phyloP scores from a whole-genome alignment of 2,329 filamentous ascomycete species.

The Neonectria magnoliae region DNA sequence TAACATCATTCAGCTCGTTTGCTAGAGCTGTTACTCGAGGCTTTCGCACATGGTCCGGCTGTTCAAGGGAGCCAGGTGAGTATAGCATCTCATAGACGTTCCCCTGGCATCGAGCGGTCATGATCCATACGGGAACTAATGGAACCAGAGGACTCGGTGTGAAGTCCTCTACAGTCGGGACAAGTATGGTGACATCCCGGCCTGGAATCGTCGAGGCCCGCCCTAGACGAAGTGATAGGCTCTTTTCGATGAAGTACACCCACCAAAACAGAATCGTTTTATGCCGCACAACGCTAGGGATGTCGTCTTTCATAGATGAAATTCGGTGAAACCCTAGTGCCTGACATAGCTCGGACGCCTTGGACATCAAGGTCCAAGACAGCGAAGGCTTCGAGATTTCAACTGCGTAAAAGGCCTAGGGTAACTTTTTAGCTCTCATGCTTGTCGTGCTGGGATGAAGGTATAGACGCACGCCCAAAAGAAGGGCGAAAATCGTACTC shows the following conservation, averaged over 20 bases:
- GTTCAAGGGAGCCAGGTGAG: constrained; percentile 26
- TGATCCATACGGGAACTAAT: constrained; percentile 59
- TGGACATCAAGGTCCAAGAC: constrained; percentile 44
- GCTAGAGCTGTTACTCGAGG: too few relatives aligned
- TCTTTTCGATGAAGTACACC: constrained; percentile 65
- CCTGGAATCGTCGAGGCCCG: constrained; percentile 63
- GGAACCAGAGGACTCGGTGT: constrained; percentile 39
- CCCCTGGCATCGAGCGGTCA: constrained; percentile 62
- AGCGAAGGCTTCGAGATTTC: constrained; percentile 46
- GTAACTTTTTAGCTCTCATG: constrained; percentile 4
- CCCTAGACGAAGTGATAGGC: constrained; percentile 64
- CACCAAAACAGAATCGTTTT: constrained; percentile 63
- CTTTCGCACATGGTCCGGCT: too few relatives aligned
- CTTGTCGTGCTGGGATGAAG: too few relatives aligned
- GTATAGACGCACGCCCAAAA: constrained; percentile 33
- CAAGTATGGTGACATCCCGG: constrained; percentile 62
- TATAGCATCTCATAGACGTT: constrained; percentile 58
- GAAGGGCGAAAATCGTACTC: constrained; percentile 39
- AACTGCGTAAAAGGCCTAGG: constrained; percentile 44
- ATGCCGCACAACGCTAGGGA: constrained; percentile 20
- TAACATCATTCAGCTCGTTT: too few relatives aligned
- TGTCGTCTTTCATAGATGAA: constrained; percentile 37
- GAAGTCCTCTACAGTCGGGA: constrained; percentile 45
- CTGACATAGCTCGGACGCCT: constrained; percentile 47
- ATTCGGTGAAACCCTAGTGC: constrained; percentile 44